Base-by-base conservation (phyloP, 2,329 filamentous ascomycete species). In the Fusarium siculi region DNA sequence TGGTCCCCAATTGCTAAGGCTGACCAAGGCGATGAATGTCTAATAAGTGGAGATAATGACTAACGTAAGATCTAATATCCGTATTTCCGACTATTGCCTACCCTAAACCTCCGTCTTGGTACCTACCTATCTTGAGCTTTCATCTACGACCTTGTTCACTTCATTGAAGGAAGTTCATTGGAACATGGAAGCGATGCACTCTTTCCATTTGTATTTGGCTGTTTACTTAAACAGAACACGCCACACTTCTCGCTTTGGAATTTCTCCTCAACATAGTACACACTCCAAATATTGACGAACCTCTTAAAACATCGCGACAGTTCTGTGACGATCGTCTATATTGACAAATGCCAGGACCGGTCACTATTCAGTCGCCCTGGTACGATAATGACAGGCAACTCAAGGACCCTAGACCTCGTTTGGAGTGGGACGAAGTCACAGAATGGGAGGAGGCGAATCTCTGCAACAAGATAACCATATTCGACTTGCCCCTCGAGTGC, bases 11-110 rank as follows among this genome's bases (percentile, higher is more conserved):
- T 56, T 73, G 47, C 52, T 63, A 71, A 68, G 70, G 72, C 75
- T 77, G 73, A 76, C 73, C 67, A 65, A 77, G 25, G 40, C 3
- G 34, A 49, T 42, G 19, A 52, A 34, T 44, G 63, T 75, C 44
- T 62, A 57, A 63, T 69, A 66, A 66, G 52, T 66, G 66, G 55
- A 16, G 61, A 21, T 23, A 46, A 68, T 77, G 65, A 71, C 66
- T 68, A 76, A 72, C 21, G 30, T n/a, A 50, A 28, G 19, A 52
- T 34, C 16, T 23, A 12, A 37, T 53, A 65, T 69, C 65, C 66
- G 66, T 69, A 69, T 69, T 69, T 69, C 66, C 66, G 66, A 23
- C 6, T 2, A 9, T 8, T 18, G 5, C 19, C 34, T 54, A 40
- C 32, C 50, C 50, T 54, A 40, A n/a, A 40, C 34, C 25, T 40